Base-by-base conservation (phyloP, 805 yeast genomes). In the Sungouiozyma ichnusensis region DNA sequence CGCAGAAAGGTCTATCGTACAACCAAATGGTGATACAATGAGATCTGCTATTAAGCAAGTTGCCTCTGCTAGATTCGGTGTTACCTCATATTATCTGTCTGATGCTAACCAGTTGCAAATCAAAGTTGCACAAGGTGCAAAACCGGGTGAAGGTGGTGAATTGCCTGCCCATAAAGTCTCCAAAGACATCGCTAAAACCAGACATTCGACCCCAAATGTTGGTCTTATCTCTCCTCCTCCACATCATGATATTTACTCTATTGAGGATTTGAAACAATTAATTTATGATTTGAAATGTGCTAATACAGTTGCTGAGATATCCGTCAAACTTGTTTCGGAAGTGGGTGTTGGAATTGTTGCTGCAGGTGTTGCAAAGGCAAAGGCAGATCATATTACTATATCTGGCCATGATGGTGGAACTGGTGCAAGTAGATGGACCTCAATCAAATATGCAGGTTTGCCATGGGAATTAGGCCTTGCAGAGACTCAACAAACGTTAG, bases 351-450 rank as follows among this genome's bases (percentile, higher is more conserved):
- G 98, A 71, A 87, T 92, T 59, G 90, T 92, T 61, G 97, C 97
- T 20, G 86, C 97, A 36, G 98, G 98, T 75, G 98, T 90, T 20
- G 97, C 97, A 46, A 90, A 90, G 69, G 98, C 98, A 16, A 94
- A 92, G 61, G 96, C 97, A 13, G 97, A 92, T 62, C 95, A 90
- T 61, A 83, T 90, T 57, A 74, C 90, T 60, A 85, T 90, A 50
- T 85, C 96, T 46, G 97, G 97, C 57, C 97, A 94, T 60, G 97
- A 90, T 66, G 98, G 98, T 76, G 98, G 98, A 71, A 90, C 98
- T 44, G 98, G 98, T 79, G 98, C 98, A 45, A 90, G 96, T 46
- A 78, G 94, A 64, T 85, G 94, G 86, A 88, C 97, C 16, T 92
- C 95, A 62, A 87, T 90, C 62, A 88, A 88, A 64, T 81, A 88